These are phyloP conservation scores for Heliosperma pusillum DNA, from an alignment of 148 eudicot species.

Conservation along the genomic window DNA sequence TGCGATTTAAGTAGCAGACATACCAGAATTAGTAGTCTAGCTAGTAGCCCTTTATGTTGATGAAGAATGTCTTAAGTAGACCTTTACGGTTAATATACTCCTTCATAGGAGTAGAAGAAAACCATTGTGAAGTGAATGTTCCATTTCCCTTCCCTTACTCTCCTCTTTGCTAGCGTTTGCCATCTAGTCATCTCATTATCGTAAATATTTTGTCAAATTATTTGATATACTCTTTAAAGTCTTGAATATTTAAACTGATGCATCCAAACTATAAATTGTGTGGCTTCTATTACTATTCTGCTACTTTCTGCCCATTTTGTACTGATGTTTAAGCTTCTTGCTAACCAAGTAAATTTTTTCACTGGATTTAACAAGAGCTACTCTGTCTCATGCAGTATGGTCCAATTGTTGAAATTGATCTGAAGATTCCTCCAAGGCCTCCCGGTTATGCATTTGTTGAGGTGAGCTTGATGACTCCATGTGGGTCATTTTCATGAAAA, in stretches of 20 bases:
- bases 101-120: not conserved
- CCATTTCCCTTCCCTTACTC: not conserved
- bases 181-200: not conserved
- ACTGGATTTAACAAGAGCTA: not conserved
- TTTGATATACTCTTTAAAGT: not conserved
- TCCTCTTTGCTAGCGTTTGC: not conserved
- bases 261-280: not conserved
- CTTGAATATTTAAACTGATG: not conserved
- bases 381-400: conserved; percentile 67
- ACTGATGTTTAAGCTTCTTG: not conserved
- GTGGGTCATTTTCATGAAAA: no score
- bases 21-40: not conserved
- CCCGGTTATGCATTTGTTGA: conserved; percentile 95
- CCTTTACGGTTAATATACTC: not conserved
- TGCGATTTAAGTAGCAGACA: not conserved
- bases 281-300: not conserved
- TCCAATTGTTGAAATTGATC: conserved; percentile 68
- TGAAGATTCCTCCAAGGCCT: conserved; percentile 82
- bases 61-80: not conserved
- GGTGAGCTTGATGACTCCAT: conserved; percentile 39
- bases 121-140: not conserved
- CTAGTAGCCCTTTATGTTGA: no score
- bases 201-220: no score
- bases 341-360: not conserved
- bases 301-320: not conserved